Evolutionary conservation across 208 protist genomes (phyloP).

Genomic region (Crithidia expoeki): DNA sequence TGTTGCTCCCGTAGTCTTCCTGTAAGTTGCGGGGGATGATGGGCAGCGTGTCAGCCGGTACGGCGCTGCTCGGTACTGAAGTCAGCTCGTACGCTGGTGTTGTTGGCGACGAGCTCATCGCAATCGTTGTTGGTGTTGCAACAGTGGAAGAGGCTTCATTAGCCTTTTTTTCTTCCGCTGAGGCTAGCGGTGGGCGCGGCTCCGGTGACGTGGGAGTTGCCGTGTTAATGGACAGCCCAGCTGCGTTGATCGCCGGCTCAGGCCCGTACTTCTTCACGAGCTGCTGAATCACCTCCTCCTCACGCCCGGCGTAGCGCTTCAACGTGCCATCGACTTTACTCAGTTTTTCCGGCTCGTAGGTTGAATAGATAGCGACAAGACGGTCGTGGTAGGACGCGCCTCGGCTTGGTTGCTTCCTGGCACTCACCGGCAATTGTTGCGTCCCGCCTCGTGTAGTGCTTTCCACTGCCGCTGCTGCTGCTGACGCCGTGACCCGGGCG

Average conservation of each 20-base stretch:
- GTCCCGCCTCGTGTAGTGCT: background rate
- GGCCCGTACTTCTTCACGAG: conserved; percentile 80
- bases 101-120: background rate
- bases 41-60: conserved; percentile 10
- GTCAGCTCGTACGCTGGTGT: conserved; percentile 9
- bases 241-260: conserved; percentile 37
- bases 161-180: background rate
- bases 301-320: conserved; percentile 60
- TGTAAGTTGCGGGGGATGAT: conserved; percentile 16
- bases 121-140: background rate
- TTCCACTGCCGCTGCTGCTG: background rate
- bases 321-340: conserved; percentile 65
- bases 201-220: background rate
- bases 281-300: conserved; percentile 73
- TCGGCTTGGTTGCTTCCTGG: conserved; percentile 2
- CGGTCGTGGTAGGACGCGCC: conserved; percentile 54
- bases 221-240: background rate
- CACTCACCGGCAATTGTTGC: background rate
- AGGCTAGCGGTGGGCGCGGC: background rate
- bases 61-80: background rate
- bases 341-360: conserved; percentile 73
- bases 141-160: background rate
- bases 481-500: too few species aligned
- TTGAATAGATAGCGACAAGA: conserved; percentile 67
- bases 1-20: conserved; percentile 9